phyloP scores from a whole-genome alignment of 129 eudicot genomes.

The Ambrosia trifida region DNA sequence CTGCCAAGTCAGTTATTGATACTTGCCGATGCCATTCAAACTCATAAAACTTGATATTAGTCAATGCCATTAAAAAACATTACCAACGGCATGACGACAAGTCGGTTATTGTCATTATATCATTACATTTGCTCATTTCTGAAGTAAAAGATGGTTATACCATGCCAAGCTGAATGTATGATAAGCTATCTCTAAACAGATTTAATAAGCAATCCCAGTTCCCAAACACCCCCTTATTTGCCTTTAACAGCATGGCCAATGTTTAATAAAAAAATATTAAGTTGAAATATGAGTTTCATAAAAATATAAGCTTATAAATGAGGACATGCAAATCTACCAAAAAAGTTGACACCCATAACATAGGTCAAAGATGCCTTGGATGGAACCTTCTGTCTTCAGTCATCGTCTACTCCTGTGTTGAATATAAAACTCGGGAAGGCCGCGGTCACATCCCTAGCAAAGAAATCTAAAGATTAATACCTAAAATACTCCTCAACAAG shows the following conservation, averaged over 20 bases:
- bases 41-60: too few species aligned
- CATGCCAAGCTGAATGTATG: too few species aligned
- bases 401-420: constrained; percentile 50
- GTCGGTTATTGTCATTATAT: too few species aligned
- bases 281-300: not conserved
- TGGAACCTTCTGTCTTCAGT: constrained; percentile 24
- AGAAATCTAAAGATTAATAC: not conserved
- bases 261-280: not conserved
- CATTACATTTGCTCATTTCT: too few species aligned
- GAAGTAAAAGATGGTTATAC: too few species aligned
- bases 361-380: not conserved
- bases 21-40: too few species aligned
- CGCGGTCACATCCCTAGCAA: constrained; percentile 48
- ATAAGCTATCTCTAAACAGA: not conserved
- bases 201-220: not conserved
- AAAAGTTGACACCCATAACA: constrained; percentile 4
- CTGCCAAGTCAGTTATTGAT: too few species aligned
- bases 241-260: not conserved
- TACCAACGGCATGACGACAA: too few species aligned
- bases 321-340: not conserved
- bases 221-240: too few species aligned
- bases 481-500: not conserved
- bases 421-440: constrained; percentile 55
- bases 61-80: too few species aligned
- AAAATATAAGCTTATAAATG: not conserved